These are phyloP conservation scores for Pythium diclinum DNA, from an alignment of 352 stramenopile genomes.

Conservation along the genomic window DNA sequence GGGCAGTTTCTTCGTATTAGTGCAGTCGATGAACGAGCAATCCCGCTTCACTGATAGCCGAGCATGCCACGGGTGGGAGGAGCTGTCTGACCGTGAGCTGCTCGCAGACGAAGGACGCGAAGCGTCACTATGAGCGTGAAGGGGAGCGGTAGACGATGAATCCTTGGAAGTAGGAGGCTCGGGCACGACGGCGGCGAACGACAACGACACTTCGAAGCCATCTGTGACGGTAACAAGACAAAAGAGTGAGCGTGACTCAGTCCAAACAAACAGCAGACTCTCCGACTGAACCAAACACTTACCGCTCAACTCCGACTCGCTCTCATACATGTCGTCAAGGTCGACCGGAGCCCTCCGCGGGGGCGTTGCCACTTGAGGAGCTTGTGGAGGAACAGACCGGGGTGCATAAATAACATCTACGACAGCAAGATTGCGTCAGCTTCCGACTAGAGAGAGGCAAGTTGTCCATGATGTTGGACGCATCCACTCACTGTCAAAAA, in stretches of 20 bases:
- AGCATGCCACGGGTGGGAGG: slow-evolving; percentile 32
- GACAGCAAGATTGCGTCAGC: neutral
- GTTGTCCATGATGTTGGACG: neutral
- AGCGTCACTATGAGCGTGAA: neutral
- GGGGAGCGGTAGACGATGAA: neutral
- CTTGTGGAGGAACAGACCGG: slow-evolving; percentile 4
- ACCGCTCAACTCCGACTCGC: slow-evolving; percentile 45
- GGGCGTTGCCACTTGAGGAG: neutral
- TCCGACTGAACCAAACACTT: neutral
- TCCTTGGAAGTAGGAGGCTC: neutral
- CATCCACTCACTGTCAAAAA: slow-evolving; percentile 61
- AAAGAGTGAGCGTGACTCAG: neutral
- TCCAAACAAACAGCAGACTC: neutral
- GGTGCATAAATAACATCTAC: slow-evolving; percentile 64
- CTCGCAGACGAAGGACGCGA: slow-evolving; percentile 5
- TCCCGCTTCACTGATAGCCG: slow-evolving; percentile 60
- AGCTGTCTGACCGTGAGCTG: slow-evolving; percentile 8
- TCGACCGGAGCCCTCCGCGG: neutral
- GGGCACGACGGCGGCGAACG: neutral
- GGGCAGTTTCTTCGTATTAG: slow-evolving; percentile 10
- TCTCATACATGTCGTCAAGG: slow-evolving; percentile 30
- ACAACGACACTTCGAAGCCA: neutral
- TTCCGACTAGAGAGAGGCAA: neutral
- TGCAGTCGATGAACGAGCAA: slow-evolving; percentile 51
- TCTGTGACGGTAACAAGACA: neutral